A percentile compares a stretch with the other conserved stretches of the same genome.
Conservation (phyloP, 768 basidiomycete species). For the Pulveroboletus sp. region DNA sequence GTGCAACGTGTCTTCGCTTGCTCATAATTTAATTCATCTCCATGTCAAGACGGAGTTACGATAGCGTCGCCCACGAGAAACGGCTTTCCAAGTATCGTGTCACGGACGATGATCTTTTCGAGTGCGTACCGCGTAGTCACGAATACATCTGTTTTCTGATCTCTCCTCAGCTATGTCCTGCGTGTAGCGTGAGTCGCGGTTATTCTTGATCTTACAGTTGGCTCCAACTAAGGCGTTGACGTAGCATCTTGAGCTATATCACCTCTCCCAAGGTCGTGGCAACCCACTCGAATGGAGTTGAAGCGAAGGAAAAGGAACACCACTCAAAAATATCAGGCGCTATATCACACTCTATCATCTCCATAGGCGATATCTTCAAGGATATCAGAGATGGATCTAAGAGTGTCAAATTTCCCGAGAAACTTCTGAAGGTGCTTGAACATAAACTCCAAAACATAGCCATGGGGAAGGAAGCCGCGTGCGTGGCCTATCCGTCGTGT, state of each 20-base stretch:
- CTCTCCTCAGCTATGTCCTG: slow-evolving; percentile 60
- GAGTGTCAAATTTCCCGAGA: slow-evolving; percentile 91
- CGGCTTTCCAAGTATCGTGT: slow-evolving; percentile 72
- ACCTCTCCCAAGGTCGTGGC: slow-evolving; percentile 52
- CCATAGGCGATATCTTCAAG: slow-evolving; percentile 76
- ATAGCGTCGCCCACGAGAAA: slow-evolving; percentile 64
- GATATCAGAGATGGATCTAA: slow-evolving; percentile 74
- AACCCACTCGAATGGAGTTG: slow-evolving; percentile 29
- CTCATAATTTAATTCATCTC: slow-evolving; percentile 15
- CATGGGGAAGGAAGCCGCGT: slow-evolving; percentile 89
- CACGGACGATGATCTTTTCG: slow-evolving; percentile 81
- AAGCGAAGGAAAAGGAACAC: slow-evolving; percentile 57
- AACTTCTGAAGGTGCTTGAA: slow-evolving; percentile 86
- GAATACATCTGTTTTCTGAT: slow-evolving; percentile 3
- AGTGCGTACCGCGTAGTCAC: slow-evolving; percentile 44
- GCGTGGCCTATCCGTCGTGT: slow-evolving; percentile 32
- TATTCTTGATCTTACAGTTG: background rate
- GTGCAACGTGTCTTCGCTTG: slow-evolving; percentile 1
- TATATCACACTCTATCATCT: slow-evolving; percentile 49
- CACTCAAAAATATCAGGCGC: slow-evolving; percentile 62
- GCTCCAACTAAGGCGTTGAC: slow-evolving; percentile 7
- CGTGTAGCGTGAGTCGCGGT: slow-evolving; percentile 69
- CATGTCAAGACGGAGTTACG: slow-evolving; percentile 75
- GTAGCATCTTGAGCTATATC: slow-evolving; percentile 68
- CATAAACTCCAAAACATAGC: slow-evolving; percentile 87